Evolutionary conservation across 2,329 filamentous ascomycete species (phyloP).

Genomic region (Didymella pomorum): DNA sequence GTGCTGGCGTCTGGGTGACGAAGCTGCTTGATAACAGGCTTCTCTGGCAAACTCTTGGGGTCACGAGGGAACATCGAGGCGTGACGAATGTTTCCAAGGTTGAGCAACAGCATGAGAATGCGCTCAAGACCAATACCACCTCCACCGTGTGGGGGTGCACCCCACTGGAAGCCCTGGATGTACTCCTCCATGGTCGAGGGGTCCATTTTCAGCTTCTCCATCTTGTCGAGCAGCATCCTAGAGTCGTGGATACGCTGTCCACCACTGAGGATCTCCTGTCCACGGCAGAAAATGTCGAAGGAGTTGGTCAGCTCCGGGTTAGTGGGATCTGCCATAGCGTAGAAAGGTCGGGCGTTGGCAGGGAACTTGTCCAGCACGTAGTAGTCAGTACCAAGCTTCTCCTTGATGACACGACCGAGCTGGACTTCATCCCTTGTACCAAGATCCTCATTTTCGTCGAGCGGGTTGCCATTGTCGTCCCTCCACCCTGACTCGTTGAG

Average conservation of each 20-base stretch:
- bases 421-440: slow-evolving; percentile 87
- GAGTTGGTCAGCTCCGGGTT: slow-evolving; percentile 83
- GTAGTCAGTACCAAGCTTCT: slow-evolving; percentile 88
- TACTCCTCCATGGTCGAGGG: slow-evolving; percentile 90
- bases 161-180: slow-evolving; percentile 85
- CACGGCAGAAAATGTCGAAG: slow-evolving; percentile 93
- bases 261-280: slow-evolving; percentile 90
- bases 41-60: slow-evolving; percentile 82
- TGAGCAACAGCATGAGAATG: slow-evolving; percentile 83
- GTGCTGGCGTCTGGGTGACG: slow-evolving; percentile 90
- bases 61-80: slow-evolving; percentile 88
- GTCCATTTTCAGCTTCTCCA: slow-evolving; percentile 77
- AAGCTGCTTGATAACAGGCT: slow-evolving; percentile 68
- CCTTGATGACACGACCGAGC: slow-evolving; percentile 82
- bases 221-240: slow-evolving; percentile 75
- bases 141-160: slow-evolving; percentile 86
- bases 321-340: slow-evolving; percentile 82
- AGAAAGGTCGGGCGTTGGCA: slow-evolving; percentile 82
- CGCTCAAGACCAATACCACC: slow-evolving; percentile 91
- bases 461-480: slow-evolving; percentile 76
- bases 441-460: slow-evolving; percentile 79
- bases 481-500: slow-evolving; percentile 79
- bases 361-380: slow-evolving; percentile 97
- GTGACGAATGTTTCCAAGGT: slow-evolving; percentile 87
- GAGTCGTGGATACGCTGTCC: slow-evolving; percentile 92